Percentiles rank a stretch among this genome's conserved stretches.
Conservation (phyloP, 352 stramenopile genomes). For the Globisporangium nagaii region DNA sequence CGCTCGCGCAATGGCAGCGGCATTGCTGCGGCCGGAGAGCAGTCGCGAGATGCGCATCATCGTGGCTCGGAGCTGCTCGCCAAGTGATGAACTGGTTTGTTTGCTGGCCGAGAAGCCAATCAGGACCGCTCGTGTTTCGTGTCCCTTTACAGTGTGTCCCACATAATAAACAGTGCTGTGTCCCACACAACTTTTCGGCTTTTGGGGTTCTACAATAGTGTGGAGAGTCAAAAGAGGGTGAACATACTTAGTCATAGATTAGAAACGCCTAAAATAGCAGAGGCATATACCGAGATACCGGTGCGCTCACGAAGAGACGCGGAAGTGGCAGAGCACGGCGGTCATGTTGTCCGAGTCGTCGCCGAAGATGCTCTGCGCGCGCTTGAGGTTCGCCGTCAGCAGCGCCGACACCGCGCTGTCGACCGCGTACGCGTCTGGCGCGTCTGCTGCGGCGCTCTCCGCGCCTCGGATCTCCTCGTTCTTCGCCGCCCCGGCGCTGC, state of each 20-base stretch:
- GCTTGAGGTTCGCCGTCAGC: constrained; percentile 57
- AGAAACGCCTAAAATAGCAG: constrained; percentile 4
- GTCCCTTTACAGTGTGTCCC: no score
- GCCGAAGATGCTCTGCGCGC: constrained; percentile 66
- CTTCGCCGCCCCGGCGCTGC: no score
- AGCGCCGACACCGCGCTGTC: constrained; percentile 32
- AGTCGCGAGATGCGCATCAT: constrained; percentile 10
- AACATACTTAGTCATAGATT: no score
- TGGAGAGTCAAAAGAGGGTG: no score
- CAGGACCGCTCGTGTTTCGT: not conserved
- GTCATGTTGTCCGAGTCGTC: constrained; percentile 89
- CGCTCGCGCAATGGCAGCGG: not conserved
- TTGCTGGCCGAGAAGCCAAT: no score
- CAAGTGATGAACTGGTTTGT: no score
- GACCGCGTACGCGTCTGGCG: constrained; percentile 7
- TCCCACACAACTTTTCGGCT: not conserved
- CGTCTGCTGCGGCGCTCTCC: not conserved
- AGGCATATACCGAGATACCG: no score
- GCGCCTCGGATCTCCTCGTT: no score
- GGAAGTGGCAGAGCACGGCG: constrained; percentile 55
- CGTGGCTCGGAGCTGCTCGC: not conserved
- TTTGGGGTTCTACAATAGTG: no score
- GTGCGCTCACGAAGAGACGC: constrained; percentile 10
- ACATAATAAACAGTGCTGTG: no score
- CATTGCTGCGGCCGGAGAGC: not conserved